These are phyloP conservation scores for Spizellomyces sp. DNA, from an alignment of 192 early-diverging fungal species.

Conservation along the genomic window DNA sequence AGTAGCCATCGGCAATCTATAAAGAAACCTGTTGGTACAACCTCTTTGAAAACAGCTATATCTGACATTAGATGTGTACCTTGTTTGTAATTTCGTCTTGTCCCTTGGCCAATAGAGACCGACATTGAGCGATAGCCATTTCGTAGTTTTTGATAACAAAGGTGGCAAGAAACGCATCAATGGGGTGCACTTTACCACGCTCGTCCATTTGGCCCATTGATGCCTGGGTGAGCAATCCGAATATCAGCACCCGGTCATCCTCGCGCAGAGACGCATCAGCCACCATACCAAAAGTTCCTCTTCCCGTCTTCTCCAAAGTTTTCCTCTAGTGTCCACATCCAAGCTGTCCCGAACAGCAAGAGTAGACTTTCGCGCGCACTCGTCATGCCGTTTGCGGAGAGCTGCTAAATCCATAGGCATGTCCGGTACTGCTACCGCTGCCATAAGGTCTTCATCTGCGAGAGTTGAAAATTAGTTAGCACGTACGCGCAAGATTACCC, in stretches of 20 bases:
- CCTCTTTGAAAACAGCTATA: neutral
- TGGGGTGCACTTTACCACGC: conserved; percentile 17
- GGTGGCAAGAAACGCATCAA: neutral
- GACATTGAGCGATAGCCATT: conserved; percentile 1
- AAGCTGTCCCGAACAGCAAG: conserved; percentile 4
- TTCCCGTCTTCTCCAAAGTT: neutral
- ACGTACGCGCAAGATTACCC: neutral
- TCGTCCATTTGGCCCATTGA: conserved; percentile 15
- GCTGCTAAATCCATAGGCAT: conserved; percentile 10
- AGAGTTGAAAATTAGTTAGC: neutral
- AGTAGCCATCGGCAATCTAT: conserved; percentile 18
- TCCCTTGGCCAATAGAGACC: neutral
- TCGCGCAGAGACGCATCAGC: no score
- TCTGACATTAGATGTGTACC: neutral
- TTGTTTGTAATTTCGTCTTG: conserved; percentile 8
- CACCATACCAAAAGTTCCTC: neutral
- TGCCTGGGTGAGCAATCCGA: neutral
- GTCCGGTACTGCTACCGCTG: conserved; percentile 14
- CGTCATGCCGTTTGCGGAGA: conserved; percentile 18
- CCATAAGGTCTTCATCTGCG: conserved; percentile 20
- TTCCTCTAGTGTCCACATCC: neutral
- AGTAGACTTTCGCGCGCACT: conserved; percentile 9
- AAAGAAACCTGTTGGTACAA: neutral
- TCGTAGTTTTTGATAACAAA: conserved; percentile 19
- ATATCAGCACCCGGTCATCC: no score